These are phyloP conservation scores for Colletotrichum eremochloae DNA, from an alignment of 2,329 filamentous ascomycete genomes.

Conservation along the genomic window DNA sequence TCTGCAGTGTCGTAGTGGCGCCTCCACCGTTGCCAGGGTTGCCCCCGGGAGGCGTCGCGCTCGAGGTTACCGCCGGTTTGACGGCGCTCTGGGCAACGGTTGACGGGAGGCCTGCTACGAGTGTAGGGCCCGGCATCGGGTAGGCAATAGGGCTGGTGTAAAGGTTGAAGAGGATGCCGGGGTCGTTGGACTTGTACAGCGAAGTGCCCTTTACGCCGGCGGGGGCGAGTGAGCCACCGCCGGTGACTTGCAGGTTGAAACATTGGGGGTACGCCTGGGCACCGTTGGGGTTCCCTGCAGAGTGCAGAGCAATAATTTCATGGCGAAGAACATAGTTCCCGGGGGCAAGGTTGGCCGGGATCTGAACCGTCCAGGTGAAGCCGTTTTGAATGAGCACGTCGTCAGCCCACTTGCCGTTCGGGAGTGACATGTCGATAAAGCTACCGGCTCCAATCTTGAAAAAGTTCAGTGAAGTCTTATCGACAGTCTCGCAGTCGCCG, in stretches of 20 bases:
- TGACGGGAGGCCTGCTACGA: conserved; percentile 43
- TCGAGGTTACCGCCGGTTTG: conserved; percentile 28
- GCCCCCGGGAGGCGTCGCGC: conserved; percentile 41
- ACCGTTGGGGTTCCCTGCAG: conserved; percentile 55
- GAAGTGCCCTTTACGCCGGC: conserved; percentile 52
- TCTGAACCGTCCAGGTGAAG: conserved; percentile 60
- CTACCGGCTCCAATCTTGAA: conserved; percentile 72
- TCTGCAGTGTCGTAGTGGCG: conserved; percentile 27
- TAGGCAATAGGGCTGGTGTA: conserved; percentile 49
- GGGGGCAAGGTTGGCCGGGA: conserved; percentile 61
- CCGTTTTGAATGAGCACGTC: conserved; percentile 64
- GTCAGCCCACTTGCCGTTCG: conserved; percentile 68
- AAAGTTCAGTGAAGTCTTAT: conserved; percentile 65
- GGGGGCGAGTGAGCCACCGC: conserved; percentile 50
- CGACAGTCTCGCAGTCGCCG: conserved; percentile 64
- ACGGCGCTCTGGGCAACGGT: conserved; percentile 41
- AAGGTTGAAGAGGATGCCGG: conserved; percentile 54
- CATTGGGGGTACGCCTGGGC: conserved; percentile 67
- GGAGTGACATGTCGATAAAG: conserved; percentile 57
- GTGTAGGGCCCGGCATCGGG: conserved; percentile 50
- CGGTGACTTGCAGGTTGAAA: conserved; percentile 62
- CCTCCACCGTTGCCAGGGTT: conserved; percentile 28
- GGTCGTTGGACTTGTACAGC: conserved; percentile 53
- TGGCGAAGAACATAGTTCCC: conserved; percentile 69
- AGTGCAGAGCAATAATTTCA: conserved; percentile 69